These are phyloP conservation scores for Aureoboletus auriporus DNA, from an alignment of 768 basidiomycete genomes.

Conservation along the genomic window DNA sequence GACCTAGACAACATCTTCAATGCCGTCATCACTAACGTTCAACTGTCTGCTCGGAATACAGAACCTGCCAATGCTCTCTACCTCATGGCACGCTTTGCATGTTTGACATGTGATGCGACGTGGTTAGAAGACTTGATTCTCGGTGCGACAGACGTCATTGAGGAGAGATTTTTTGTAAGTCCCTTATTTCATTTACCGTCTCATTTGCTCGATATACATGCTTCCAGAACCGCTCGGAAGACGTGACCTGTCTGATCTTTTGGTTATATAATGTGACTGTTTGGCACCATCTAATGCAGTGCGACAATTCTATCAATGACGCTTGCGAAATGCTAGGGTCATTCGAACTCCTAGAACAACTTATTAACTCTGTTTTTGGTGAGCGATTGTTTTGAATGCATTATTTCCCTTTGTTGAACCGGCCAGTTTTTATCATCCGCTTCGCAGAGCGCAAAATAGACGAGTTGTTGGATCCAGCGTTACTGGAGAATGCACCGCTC, in stretches of 20 bases:
- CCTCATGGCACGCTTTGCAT: constrained; percentile 90
- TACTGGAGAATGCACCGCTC: constrained; percentile 81
- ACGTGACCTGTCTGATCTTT: constrained; percentile 82
- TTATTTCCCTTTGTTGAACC: constrained; percentile 1
- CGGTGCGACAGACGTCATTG: constrained; percentile 87
- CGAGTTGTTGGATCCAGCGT: constrained; percentile 70
- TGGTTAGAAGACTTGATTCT: constrained; percentile 94
- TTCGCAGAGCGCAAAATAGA: constrained; percentile 89
- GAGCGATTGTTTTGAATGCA: constrained; percentile 12
- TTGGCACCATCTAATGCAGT: constrained; percentile 88
- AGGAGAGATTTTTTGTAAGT: constrained; percentile 88
- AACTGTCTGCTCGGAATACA: constrained; percentile 64
- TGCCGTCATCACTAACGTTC: constrained; percentile 75
- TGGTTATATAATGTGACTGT: constrained; percentile 93
- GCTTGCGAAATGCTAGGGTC: constrained; percentile 83
- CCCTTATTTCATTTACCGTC: constrained; percentile 1
- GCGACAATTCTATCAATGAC: constrained; percentile 72
- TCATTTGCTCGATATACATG: constrained; percentile 9
- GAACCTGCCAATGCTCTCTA: constrained; percentile 92
- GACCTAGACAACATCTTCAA: constrained; percentile 76
- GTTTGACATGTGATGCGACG: constrained; percentile 79
- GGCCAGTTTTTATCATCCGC: constrained; percentile 88
- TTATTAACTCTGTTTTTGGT: constrained; percentile 95
- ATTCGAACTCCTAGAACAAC: constrained; percentile 84
- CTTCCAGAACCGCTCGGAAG: constrained; percentile 72